Evolutionary conservation across 176 grass and related monocot genomes (phyloP).

Genomic region (Hyparrhenia diplandra): DNA sequence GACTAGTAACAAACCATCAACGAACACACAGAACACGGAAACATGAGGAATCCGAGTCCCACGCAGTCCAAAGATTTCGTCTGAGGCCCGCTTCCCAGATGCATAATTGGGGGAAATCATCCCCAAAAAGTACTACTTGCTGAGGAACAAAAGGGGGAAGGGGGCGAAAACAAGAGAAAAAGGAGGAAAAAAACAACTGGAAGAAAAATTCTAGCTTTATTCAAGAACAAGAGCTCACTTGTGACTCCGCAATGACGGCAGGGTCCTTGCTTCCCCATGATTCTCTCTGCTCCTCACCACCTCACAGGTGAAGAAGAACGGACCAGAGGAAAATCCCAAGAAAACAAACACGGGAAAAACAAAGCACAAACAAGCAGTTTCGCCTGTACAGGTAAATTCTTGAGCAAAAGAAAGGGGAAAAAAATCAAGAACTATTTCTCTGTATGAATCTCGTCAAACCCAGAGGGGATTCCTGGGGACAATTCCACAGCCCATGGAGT

Average conservation of each 20-base stretch:
- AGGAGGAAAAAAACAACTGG: slow-evolving; percentile 10
- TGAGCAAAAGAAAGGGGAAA: slow-evolving; percentile 41
- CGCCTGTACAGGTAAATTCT: slow-evolving; percentile 32
- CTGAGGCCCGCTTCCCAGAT: slow-evolving; percentile 36
- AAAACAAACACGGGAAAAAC: slow-evolving; percentile 19
- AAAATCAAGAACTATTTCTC: slow-evolving; percentile 31
- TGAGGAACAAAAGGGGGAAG: slow-evolving; percentile 18
- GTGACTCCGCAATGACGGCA: slow-evolving; percentile 98
- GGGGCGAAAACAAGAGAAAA: slow-evolving; percentile 13
- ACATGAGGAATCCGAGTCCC: slow-evolving; percentile 22
- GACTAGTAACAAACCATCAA: slow-evolving; percentile 34
- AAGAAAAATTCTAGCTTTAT: slow-evolving; percentile 37
- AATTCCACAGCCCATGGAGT: slow-evolving; percentile 32
- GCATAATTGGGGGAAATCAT: slow-evolving; percentile 44
- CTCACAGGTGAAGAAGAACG: slow-evolving; percentile 36
- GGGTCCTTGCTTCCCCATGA: slow-evolving; percentile 94
- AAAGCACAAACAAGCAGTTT: slow-evolving; percentile 39
- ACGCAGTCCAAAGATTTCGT: slow-evolving; percentile 25
- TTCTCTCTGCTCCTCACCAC: slow-evolving; percentile 37
- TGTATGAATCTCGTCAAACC: slow-evolving; percentile 43
- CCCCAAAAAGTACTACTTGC: slow-evolving; percentile 2
- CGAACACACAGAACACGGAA: slow-evolving; percentile 25
- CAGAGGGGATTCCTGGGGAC: slow-evolving; percentile 34
- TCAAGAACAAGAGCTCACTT: slow-evolving; percentile 87
- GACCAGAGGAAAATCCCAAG: slow-evolving; percentile 34